Base-by-base conservation (phyloP, 176 grass and related monocot species). In the Carex scoparia region DNA sequence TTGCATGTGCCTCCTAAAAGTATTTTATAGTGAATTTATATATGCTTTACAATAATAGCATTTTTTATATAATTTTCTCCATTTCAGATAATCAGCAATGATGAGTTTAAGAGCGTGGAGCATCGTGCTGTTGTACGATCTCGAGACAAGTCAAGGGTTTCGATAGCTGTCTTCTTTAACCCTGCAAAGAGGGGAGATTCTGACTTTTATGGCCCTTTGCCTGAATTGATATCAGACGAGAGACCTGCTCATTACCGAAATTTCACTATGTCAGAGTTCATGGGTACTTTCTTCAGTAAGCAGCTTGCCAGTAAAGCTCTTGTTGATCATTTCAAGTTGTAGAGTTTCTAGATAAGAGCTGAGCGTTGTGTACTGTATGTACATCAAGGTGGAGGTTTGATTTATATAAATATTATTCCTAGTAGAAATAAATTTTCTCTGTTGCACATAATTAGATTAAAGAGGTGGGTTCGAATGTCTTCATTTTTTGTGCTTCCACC, bases 61-160 rank as follows among this genome's bases (percentile, higher is more conserved):
- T 78, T 12, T 75, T 44, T 83, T 16, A 4, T 79, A 19, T 66
- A 75, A 61, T 32, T 33, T 16, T 86, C 66, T 51, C 79, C 9
- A 15, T 82, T 13, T 57, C 85, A 94, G 92, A 91, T 97, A 27
- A 91, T 97, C 68, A 92, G 92, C 32, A 97, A 94, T 16, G 89
- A 93, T 44, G 84, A 90, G 73, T 93, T 92, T 59, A 91, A 61
- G 81, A 97, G 94, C 2, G 94, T 97, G 1, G 89, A 94, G 77
- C 92, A 94, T 84, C 83, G 89, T n/a, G 92, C 91, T 53, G 70
- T 94, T 51, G 88, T 90, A 75, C 87, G 87, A 65, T 81, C 73
- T 13, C 27, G 12, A 10, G 46, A 92, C 51, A 82, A 92, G 74
- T 89, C 94, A 4, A 94, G 94, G 80, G 92, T 94, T 70, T 94